Evolutionary conservation across 1,284 basidiomycete species (phyloP), one percentile per base, ranked within the genome.

Genomic region (Cryptococcus maquisensis): DNA sequence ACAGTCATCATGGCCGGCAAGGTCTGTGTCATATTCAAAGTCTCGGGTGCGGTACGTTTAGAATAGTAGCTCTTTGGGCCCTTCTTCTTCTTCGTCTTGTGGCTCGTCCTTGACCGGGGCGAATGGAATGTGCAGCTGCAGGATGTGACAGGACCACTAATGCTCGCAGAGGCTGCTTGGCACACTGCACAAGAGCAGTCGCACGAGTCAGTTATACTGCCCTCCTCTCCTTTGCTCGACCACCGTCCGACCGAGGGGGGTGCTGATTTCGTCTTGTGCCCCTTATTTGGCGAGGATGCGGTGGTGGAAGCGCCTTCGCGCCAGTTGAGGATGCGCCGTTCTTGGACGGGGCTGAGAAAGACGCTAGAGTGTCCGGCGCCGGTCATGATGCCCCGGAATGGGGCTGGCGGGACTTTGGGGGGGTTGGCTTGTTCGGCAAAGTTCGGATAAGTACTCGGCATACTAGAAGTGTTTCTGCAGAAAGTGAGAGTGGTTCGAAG

Each of bases 11-110:
- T 51, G 6, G 42, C 38, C 9, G 49, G 50, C 18, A 47, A 35
- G 36, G 40, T 35, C 3, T 38, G 44, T 3, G 41, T 36, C 46
- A 38, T 47, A 18, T 36, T 36, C 3, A 32, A 47, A 16, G 26
- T 10, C 18, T 35, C 28, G 18, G 47, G 39, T 18, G 49, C 42
- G 41, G 40, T 53, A 3, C 43, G 20, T 15, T 28, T 46, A n/a
- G 55, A 57, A 37, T 57, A 57, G 46, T 57, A 57, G n/a, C 55
- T 50, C 35, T 53, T 56, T n/a, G 44, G 45, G 16, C 54, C 50
- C 44, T 47, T 35, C 26, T 28, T 45, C 28, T 45, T 45, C 24
- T 26, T 51, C 3, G 49, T 51, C 32, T 48, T 47, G 21, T 40
- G 49, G n/a, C 32, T 44, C 9, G 51, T 18, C 21, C 42, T 44